Evolutionary conservation across 2,329 filamentous ascomycete genomes (phyloP).

Genomic region (Diaporthe vexans): DNA sequence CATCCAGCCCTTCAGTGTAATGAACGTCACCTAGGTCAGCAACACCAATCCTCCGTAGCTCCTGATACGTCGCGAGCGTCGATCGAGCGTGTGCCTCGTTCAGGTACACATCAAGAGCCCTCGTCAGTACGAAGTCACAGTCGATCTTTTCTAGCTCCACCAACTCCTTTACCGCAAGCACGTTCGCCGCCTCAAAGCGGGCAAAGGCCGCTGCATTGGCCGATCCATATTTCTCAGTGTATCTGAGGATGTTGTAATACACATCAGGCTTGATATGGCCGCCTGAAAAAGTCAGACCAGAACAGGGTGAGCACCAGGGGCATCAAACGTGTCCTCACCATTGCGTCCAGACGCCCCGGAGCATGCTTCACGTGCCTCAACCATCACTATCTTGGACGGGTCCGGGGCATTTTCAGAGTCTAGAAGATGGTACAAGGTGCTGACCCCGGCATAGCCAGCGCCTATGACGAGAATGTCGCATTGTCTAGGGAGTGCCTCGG

Average conservation of each 20-base stretch:
- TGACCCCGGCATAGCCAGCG: conserved; percentile 60
- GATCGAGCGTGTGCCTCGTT: conserved; percentile 43
- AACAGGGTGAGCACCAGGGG: neutral
- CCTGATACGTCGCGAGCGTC: conserved; percentile 48
- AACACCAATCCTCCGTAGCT: conserved; percentile 48
- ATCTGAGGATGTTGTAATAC: conserved; percentile 35
- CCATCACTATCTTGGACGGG: conserved; percentile 45
- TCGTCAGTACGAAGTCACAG: conserved; percentile 55
- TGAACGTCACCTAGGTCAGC: conserved; percentile 49
- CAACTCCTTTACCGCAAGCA: conserved; percentile 52
- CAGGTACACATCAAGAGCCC: conserved; percentile 55
- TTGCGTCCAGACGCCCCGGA: conserved; percentile 56
- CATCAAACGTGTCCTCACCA: conserved; percentile 45
- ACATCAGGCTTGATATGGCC: conserved; percentile 39
- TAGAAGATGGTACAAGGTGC: conserved; percentile 57
- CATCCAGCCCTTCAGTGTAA: conserved; percentile 43
- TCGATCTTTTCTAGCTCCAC: conserved; percentile 51
- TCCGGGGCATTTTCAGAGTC: conserved; percentile 39
- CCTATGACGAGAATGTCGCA: conserved; percentile 63
- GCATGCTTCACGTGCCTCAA: conserved; percentile 53
- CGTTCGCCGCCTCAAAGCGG: conserved; percentile 64
- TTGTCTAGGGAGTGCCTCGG: conserved; percentile 52
- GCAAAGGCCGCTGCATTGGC: conserved; percentile 61
- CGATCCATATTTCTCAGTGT: conserved; percentile 29
- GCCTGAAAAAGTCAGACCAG: conserved; percentile 7